These are phyloP conservation scores for Dryas alaskensis DNA, from an alignment of 306 rosid species.

Conservation along the genomic window DNA sequence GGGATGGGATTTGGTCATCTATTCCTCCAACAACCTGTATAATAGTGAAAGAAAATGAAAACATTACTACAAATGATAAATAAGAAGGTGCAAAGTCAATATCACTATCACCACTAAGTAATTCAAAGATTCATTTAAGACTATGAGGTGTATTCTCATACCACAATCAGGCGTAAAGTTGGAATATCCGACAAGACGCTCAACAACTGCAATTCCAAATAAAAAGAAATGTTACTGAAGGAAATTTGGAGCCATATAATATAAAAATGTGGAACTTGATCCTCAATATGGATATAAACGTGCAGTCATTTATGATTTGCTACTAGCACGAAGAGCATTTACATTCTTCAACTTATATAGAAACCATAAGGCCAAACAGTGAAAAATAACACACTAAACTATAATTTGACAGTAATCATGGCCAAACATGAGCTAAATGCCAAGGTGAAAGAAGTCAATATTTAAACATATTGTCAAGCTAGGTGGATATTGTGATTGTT, in stretches of 20 bases:
- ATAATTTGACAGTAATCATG: too few relatives aligned
- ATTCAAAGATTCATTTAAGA: constrained; percentile 21
- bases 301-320: neutral
- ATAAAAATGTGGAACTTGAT: neutral
- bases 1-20: constrained; percentile 81
- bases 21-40: constrained; percentile 83
- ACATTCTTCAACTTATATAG: neutral
- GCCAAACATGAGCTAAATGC: neutral
- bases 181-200: constrained; percentile 86
- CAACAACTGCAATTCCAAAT: constrained; percentile 66
- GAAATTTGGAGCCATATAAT: constrained; percentile 22
- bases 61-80: constrained; percentile 1
- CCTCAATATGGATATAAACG: neutral
- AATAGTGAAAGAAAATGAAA: constrained; percentile 20
- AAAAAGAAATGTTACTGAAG: constrained; percentile 28
- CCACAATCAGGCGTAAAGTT: constrained; percentile 85
- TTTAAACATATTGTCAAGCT: neutral
- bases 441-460: neutral
- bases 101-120: neutral
- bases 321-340: neutral
- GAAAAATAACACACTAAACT: too few relatives aligned
- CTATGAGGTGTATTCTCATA: constrained; percentile 34
- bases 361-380: neutral
- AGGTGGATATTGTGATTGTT: neutral
- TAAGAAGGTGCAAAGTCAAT: constrained; percentile 1